Base-by-base conservation (phyloP, 805 yeast genomes). In the Pichia sporocuriosa region DNA sequence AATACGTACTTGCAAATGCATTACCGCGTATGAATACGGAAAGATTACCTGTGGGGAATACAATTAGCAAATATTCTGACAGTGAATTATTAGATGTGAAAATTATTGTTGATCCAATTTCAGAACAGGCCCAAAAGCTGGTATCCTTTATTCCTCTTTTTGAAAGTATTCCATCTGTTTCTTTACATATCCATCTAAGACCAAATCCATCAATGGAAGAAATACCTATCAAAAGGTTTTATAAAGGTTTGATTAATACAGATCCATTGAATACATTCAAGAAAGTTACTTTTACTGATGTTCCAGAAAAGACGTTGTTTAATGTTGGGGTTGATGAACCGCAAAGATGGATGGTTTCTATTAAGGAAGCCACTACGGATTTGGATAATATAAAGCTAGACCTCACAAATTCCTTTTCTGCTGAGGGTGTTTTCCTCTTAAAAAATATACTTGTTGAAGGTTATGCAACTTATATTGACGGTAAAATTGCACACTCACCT, bases 21-120 rank as follows among this genome's bases (percentile, higher is more conserved):
- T 43, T 50, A 16, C 56, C 63, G 13, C 47, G 63, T 32, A 51
- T 55, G 12, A 46, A 47, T 17, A 24, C 45, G 1, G 33, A 25
- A 6, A 5, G 13, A 2, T 26, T 54, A 6, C 44, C 48, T 24
- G 12, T 20, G 11, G 13, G 25, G 10, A 23, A 42, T 11, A 31
- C 49, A 13, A 38, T 45, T 32, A 28, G 47, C 13, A 32, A 30
- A 13, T 5, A 37, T 17, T 10, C 15, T 3, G 25, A 28, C 4
- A 49, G 51, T 4, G 33, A 47, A 3, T 13, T 38, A 5, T 28
- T 87, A 17, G 82, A 82, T 46, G 53, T 88, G 4, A 59, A 75
- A 4, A 64, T 84, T 0, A 60, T 84, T 1, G 53, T 85, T 30
- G 88, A 93, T 56, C 97, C 97, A 1, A 59, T 78, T 2, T 73